Percentiles rank a stretch among this genome's conserved stretches.
Evolutionary conservation across 2,329 filamentous ascomycete species (phyloP).

Genomic region (Cytospora mali): DNA sequence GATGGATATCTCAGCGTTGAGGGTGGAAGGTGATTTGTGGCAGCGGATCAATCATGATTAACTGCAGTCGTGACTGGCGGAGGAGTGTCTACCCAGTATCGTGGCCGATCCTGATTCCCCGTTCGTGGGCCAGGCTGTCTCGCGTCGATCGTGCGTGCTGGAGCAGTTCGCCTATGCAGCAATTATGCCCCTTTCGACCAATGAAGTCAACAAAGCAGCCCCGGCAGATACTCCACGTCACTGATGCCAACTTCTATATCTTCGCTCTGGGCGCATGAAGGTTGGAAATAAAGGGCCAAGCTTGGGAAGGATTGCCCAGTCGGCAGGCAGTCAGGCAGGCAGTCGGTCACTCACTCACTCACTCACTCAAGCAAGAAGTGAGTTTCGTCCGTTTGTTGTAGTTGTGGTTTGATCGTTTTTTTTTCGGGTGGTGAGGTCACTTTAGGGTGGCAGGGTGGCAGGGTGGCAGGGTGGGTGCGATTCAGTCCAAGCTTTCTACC

Average conservation of each 20-base stretch:
- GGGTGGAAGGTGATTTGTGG: conserved; percentile 23
- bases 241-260: conserved; percentile 8
- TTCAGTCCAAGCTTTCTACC: conserved; percentile 13
- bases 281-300: neutral
- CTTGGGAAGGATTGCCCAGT: conserved; percentile 1
- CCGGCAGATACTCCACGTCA: conserved; percentile 19
- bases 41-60: conserved; percentile 26
- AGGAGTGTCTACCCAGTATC: conserved; percentile 20
- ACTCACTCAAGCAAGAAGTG: neutral
- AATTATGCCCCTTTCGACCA: conserved; percentile 17
- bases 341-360: no score
- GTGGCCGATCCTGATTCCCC: conserved; percentile 26
- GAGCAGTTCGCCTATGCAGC: conserved; percentile 23
- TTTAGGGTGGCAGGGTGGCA: no score
- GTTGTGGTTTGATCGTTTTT: conserved; percentile 2
- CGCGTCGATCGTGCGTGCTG: conserved; percentile 25
- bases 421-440: conserved; percentile 21
- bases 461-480: no score
- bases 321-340: conserved; percentile 14
- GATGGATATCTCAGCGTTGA: conserved; percentile 25
- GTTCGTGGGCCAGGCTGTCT: conserved; percentile 27
- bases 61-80: conserved; percentile 17
- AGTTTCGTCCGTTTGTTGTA: neutral
- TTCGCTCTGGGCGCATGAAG: conserved; percentile 10
- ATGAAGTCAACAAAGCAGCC: conserved; percentile 18